Evolutionary conservation across 805 yeast genomes (phyloP).

Genomic region (Kurtzmaniella fragi): DNA sequence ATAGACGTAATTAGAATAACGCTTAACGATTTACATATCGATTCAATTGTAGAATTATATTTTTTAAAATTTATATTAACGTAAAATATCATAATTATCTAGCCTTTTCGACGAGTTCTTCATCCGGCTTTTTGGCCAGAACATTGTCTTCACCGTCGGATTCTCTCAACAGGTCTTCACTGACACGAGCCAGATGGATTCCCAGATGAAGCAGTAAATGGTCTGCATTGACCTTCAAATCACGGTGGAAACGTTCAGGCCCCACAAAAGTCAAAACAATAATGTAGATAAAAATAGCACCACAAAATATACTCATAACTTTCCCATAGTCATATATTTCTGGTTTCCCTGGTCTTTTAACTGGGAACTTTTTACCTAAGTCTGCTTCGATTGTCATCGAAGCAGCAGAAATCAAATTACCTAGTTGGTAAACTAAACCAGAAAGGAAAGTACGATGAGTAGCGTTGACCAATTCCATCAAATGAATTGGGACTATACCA

Average conservation of each 20-base stretch:
- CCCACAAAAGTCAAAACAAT: conserved; percentile 47
- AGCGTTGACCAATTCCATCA: conserved; percentile 51
- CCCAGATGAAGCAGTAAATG: conserved; percentile 1
- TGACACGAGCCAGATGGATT: background rate
- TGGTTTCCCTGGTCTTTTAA: conserved; percentile 17
- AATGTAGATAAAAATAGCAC: conserved; percentile 54
- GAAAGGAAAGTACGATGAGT: conserved; percentile 50
- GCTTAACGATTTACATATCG: too few species aligned
- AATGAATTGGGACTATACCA: conserved; percentile 66
- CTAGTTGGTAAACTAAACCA: conserved; percentile 65
- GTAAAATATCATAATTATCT: background rate
- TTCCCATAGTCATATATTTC: conserved; percentile 53
- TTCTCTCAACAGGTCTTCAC: background rate
- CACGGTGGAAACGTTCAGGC: conserved; percentile 48
- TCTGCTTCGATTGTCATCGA: conserved; percentile 65
- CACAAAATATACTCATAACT: conserved; percentile 67
- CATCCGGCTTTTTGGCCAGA: background rate
- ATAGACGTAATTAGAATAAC: too few species aligned
- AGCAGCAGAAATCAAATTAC: conserved; percentile 69
- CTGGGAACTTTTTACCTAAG: conserved; percentile 58
- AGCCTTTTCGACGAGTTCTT: conserved; percentile 1
- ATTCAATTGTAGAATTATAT: too few species aligned
- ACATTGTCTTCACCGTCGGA: background rate
- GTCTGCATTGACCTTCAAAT: conserved; percentile 12
- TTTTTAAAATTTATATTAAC: too few species aligned